These are phyloP conservation scores for Trichopus zeylanicus DNA, from an alignment of 116 monocot species.

Conservation along the genomic window DNA sequence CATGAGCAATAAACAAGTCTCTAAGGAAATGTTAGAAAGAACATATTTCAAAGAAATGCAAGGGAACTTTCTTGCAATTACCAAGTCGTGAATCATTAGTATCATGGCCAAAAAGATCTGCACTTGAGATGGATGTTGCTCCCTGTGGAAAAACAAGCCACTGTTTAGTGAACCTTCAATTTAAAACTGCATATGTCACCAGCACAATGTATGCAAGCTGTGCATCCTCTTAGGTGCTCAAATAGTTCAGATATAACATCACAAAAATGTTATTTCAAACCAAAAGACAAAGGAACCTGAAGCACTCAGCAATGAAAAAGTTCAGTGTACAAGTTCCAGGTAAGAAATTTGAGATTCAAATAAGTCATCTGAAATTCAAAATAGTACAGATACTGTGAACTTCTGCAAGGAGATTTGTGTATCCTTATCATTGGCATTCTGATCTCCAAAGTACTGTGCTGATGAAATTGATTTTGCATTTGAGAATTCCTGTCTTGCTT, in stretches of 20 bases:
- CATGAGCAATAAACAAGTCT: too few species aligned
- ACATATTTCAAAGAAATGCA: too few species aligned
- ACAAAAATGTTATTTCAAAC: too few species aligned
- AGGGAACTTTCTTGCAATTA: not conserved
- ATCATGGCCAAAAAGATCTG: conserved; percentile 78
- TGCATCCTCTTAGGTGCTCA: too few species aligned
- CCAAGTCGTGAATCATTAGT: conserved; percentile 34
- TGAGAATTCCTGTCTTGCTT: conserved; percentile 86
- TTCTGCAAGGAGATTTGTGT: conserved; percentile 65
- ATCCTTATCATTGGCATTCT: conserved; percentile 40
- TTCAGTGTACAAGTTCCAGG: too few species aligned
- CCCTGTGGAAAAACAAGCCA: conserved; percentile 24
- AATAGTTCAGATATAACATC: too few species aligned
- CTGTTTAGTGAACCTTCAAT: not conserved
- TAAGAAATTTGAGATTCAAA: not conserved
- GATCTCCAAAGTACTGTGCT: conserved; percentile 84
- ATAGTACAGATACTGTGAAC: conserved; percentile 32
- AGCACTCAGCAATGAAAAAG: too few species aligned
- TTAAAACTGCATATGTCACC: too few species aligned
- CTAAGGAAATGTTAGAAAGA: not conserved
- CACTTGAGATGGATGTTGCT: conserved; percentile 86
- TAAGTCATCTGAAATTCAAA: not conserved
- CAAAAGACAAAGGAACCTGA: too few species aligned
- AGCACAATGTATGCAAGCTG: too few species aligned
- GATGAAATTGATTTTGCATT: conserved; percentile 95